These are phyloP conservation scores for Talaromyces sp. DNA, from an alignment of 2,329 filamentous ascomycete species.

Conservation along the genomic window DNA sequence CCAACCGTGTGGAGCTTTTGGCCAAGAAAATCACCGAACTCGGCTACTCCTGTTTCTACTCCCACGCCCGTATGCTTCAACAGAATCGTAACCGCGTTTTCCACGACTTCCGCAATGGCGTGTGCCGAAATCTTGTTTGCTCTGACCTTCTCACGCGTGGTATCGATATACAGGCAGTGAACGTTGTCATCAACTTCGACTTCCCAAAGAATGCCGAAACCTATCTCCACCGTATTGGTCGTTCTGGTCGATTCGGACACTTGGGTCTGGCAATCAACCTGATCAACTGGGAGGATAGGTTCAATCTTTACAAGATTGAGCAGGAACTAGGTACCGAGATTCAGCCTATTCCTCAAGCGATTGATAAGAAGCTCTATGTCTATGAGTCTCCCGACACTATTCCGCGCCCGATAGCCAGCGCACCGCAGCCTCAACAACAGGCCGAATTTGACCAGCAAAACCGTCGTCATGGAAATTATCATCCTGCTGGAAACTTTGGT, in stretches of 20 bases:
- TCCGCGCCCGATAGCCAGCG: slow-evolving; percentile 68
- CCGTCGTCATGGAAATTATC: slow-evolving; percentile 30
- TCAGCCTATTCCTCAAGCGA: slow-evolving; percentile 85
- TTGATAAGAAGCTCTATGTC: slow-evolving; percentile 97
- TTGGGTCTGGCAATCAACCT: slow-evolving; percentile 96
- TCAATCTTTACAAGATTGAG: slow-evolving; percentile 98
- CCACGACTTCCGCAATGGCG: slow-evolving; percentile 97
- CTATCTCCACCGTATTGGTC: slow-evolving; percentile 95
- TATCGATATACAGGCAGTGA: slow-evolving; percentile 99
- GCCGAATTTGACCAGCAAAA: slow-evolving; percentile 23
- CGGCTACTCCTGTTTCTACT: slow-evolving; percentile 99
- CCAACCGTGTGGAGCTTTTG: slow-evolving; percentile 92
- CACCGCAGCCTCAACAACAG: slow-evolving; percentile 24
- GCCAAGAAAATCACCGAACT: slow-evolving; percentile 99
- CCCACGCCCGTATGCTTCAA: slow-evolving; percentile 96
- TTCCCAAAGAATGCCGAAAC: slow-evolving; percentile 99
- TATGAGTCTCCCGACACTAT: slow-evolving; percentile 96
- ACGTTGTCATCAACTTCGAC: slow-evolving; percentile 99
- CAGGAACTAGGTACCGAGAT: slow-evolving; percentile 97
- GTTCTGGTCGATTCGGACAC: slow-evolving; percentile 94
- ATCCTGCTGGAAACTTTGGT: slow-evolving; percentile 32
- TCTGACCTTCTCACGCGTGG: slow-evolving; percentile 95
- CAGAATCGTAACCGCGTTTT: slow-evolving; percentile 96
- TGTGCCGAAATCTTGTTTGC: slow-evolving; percentile 96
- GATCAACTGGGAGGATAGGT: slow-evolving; percentile 99